Evolutionary conservation across 306 rosid genomes (phyloP).

Genomic region (Nissolia schottii): DNA sequence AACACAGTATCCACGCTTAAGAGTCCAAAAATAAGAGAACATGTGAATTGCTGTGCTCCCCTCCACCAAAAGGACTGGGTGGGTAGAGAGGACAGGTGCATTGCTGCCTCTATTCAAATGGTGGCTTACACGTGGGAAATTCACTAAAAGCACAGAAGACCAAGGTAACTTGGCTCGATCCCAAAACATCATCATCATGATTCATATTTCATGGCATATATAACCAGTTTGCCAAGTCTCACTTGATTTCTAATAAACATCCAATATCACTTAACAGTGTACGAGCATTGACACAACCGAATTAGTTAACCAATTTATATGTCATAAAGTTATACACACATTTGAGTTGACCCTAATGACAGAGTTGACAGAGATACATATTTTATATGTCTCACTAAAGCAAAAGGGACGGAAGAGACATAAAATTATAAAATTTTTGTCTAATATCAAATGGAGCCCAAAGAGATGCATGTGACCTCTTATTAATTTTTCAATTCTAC

Average conservation of each 20-base stretch:
- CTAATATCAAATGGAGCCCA: no score
- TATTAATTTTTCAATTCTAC: no score
- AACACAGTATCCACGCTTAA: no score
- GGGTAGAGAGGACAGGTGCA: not conserved
- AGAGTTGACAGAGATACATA: no score
- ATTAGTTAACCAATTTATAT: not conserved
- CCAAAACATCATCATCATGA: not conserved
- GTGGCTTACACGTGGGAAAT: slow-evolving; percentile 5
- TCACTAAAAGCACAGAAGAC: not conserved
- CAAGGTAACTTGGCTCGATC: not conserved
- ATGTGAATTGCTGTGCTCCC: not conserved
- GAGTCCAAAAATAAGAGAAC: no score
- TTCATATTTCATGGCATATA: no score
- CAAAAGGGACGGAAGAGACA: no score
- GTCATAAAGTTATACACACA: not conserved
- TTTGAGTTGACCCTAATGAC: no score
- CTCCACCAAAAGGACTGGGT: not conserved
- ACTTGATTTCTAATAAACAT: not conserved
- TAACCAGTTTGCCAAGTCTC: not conserved
- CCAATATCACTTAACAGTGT: not conserved
- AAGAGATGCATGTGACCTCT: no score
- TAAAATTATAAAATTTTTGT: no score
- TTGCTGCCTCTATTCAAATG: not conserved
- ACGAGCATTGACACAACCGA: not conserved
- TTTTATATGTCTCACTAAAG: no score